Evolutionary conservation across 495 filamentous ascomycete genomes (phyloP).

Genomic region (Daldinia childiae): DNA sequence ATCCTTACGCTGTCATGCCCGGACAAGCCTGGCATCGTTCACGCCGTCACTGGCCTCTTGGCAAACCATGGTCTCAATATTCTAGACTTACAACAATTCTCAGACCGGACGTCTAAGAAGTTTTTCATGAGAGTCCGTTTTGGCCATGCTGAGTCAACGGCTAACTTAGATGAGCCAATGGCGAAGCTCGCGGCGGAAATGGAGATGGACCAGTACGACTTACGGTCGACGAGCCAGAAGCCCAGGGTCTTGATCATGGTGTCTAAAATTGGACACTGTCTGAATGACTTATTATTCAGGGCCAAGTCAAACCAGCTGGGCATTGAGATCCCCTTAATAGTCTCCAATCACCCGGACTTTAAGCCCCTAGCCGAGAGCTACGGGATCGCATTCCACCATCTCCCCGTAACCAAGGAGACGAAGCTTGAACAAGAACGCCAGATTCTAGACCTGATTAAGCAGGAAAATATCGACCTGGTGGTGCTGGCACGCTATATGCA

Average conservation of each 20-base stretch:
- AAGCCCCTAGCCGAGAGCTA: slow-evolving; percentile 71
- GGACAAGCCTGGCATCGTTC: slow-evolving; percentile 78
- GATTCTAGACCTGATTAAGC: slow-evolving; percentile 69
- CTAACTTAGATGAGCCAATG: slow-evolving; percentile 62
- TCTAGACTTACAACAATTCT: slow-evolving; percentile 77
- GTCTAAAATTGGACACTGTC: slow-evolving; percentile 81
- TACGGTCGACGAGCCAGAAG: slow-evolving; percentile 69
- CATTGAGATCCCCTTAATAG: slow-evolving; percentile 73
- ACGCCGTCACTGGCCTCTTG: slow-evolving; percentile 76
- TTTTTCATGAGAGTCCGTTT: slow-evolving; percentile 87
- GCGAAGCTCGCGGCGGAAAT: slow-evolving; percentile 64
- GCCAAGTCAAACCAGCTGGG: slow-evolving; percentile 68
- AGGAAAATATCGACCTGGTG: slow-evolving; percentile 74
- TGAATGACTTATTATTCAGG: slow-evolving; percentile 82
- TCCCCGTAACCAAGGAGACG: slow-evolving; percentile 74
- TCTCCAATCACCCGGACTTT: slow-evolving; percentile 80
- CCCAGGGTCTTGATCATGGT: slow-evolving; percentile 81
- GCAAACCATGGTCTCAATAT: slow-evolving; percentile 74
- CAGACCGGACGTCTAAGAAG: slow-evolving; percentile 68
- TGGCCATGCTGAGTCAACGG: slow-evolving; percentile 56
- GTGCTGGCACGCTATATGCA: slow-evolving; percentile 87
- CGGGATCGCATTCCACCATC: slow-evolving; percentile 76
- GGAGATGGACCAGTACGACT: slow-evolving; percentile 66
- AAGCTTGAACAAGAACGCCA: slow-evolving; percentile 72
- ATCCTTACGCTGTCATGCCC: slow-evolving; percentile 80